Evolutionary conservation across 768 basidiomycete species (phyloP).

Genomic region (Psilocybe cubensis): DNA sequence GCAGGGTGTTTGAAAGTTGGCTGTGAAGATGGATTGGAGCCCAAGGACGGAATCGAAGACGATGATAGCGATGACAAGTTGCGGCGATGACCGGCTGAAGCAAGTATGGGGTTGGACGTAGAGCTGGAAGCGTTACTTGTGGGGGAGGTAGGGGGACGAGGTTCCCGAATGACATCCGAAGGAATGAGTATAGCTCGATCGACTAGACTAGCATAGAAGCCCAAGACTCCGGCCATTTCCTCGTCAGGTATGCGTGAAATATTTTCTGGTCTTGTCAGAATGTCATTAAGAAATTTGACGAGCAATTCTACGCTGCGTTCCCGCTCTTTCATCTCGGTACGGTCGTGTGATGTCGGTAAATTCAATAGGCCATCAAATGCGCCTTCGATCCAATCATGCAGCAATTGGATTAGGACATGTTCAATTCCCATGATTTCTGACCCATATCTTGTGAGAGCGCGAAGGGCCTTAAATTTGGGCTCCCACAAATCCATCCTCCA

Average conservation of each 20-base stretch:
- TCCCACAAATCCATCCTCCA: constrained; percentile 79
- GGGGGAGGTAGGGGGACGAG: constrained; percentile 31
- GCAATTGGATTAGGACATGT: constrained; percentile 50
- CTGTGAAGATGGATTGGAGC: constrained; percentile 29
- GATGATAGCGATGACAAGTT: constrained; percentile 66
- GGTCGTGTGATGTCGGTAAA: constrained; percentile 33
- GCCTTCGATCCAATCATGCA: constrained; percentile 68
- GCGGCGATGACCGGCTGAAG: constrained; percentile 50
- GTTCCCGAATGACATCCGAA: constrained; percentile 38
- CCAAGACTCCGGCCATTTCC: constrained; percentile 56
- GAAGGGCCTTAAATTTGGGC: constrained; percentile 66
- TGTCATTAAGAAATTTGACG: constrained; percentile 56
- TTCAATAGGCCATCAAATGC: constrained; percentile 59
- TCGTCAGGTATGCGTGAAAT: constrained; percentile 64
- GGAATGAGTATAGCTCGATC: constrained; percentile 51
- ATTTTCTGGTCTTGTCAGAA: constrained; percentile 54
- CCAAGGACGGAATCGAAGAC: constrained; percentile 38
- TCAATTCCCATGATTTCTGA: constrained; percentile 69
- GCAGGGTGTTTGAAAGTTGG: constrained; percentile 58
- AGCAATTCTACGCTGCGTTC: constrained; percentile 68
- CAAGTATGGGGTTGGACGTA: constrained; percentile 24
- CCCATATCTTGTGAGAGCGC: constrained; percentile 65
- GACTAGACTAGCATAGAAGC: constrained; percentile 64
- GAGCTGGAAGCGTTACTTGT: constrained; percentile 24
- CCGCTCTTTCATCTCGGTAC: constrained; percentile 53